These are phyloP conservation scores for Sophora flavescens DNA, from an alignment of 306 rosid species.

Conservation along the genomic window DNA sequence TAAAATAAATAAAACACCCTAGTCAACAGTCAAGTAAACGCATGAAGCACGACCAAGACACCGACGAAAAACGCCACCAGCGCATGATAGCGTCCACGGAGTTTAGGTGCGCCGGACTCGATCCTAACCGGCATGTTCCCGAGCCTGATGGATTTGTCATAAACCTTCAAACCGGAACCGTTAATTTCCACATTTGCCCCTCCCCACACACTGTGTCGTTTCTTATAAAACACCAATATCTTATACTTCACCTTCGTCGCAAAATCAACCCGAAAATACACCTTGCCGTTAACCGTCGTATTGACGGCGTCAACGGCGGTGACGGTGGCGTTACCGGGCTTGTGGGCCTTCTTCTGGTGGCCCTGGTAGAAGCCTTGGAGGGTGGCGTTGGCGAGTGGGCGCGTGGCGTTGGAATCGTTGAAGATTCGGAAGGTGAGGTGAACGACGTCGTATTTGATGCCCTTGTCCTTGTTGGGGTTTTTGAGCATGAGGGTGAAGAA, in stretches of 20 bases:
- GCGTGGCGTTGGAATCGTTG: constrained; percentile 23
- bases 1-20: background rate
- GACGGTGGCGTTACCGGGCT: background rate
- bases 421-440: constrained; percentile 45
- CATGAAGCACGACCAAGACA: background rate
- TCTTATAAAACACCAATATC: constrained; percentile 71
- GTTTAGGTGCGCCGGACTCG: constrained; percentile 57
- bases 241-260: constrained; percentile 76
- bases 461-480: constrained; percentile 78
- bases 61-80: constrained; percentile 46
- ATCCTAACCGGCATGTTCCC: background rate
- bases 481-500: constrained; percentile 46
- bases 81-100: constrained; percentile 37
- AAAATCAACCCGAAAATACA: constrained; percentile 60
- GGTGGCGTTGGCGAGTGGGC: constrained; percentile 41
- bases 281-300: constrained; percentile 7
- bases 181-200: constrained; percentile 63
- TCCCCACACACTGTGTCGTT: constrained; percentile 57
- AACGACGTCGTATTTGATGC: constrained; percentile 68
- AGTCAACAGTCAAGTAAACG: constrained; percentile 38
- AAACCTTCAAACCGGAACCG: constrained; percentile 45
- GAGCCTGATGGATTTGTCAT: constrained; percentile 58
- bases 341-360: constrained; percentile 66
- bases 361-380: constrained; percentile 71
- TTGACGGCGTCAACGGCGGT: constrained; percentile 23